Conservation (phyloP, 1,139 yeast genomes). For the Hansenula lynferdii region DNA sequence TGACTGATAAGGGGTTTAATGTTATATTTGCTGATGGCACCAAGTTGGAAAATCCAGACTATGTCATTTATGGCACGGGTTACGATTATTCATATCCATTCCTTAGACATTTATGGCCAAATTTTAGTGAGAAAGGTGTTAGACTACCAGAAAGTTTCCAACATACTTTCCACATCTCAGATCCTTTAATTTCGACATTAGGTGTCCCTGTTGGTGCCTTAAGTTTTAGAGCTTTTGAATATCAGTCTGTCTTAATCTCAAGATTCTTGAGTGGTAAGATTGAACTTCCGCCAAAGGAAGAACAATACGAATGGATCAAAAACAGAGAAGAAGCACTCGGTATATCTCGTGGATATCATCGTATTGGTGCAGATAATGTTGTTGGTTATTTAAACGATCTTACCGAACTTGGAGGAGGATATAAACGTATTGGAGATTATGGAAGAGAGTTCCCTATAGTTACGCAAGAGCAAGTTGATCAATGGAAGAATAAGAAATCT, state of each 20-base stretch:
- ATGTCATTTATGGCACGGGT: conserved; percentile 42
- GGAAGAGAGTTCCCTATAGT: background rate
- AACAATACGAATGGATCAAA: conserved; percentile 6
- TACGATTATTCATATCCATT: conserved; percentile 39
- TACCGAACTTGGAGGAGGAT: conserved; percentile 25
- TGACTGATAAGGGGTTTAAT: conserved; percentile 17
- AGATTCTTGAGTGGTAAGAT: conserved; percentile 25
- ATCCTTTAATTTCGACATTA: conserved; percentile 38
- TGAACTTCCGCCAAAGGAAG: conserved; percentile 14
- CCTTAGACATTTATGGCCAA: conserved; percentile 20
- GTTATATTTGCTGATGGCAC: conserved; percentile 33
- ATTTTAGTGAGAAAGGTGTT: conserved; percentile 12
- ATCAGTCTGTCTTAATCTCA: conserved; percentile 26
- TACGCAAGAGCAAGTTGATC: background rate
- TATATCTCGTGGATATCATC: conserved; percentile 31
- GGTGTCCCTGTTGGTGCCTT: conserved; percentile 23
- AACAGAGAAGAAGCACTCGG: conserved; percentile 1
- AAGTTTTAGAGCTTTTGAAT: conserved; percentile 25
- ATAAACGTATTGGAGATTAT: background rate
- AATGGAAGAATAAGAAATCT: background rate
- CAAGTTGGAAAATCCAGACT: conserved; percentile 30
- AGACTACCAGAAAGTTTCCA: conserved; percentile 19
- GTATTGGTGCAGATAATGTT: conserved; percentile 21
- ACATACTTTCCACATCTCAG: conserved; percentile 24
- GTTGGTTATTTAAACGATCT: conserved; percentile 22